These are phyloP conservation scores for Petunia secreta DNA, from an alignment of 257 asterid genomes.

Conservation along the genomic window DNA sequence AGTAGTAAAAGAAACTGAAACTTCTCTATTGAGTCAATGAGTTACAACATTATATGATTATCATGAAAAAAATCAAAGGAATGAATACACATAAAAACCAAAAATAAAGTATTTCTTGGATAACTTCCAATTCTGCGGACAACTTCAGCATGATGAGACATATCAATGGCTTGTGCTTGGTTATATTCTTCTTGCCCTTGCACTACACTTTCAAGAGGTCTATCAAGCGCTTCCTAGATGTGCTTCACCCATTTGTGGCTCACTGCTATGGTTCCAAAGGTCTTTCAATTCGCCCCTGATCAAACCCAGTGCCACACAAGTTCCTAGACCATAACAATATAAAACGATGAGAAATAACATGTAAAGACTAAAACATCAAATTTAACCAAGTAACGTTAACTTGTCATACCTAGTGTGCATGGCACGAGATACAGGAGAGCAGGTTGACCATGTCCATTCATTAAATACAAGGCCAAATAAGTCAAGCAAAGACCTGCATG, in stretches of 20 bases:
- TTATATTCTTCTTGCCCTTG: not conserved
- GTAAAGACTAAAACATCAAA: not conserved
- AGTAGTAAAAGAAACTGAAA: not conserved
- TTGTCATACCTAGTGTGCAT: conserved; percentile 73
- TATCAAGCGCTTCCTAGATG: conserved; percentile 29
- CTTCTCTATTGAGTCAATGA: conserved; percentile 1
- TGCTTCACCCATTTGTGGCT: conserved; percentile 30
- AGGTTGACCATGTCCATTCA: conserved; percentile 96
- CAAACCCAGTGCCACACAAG: conserved; percentile 68
- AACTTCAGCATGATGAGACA: not conserved
- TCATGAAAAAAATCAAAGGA: not conserved
- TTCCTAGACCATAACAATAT: conserved; percentile 48
- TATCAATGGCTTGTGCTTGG: not conserved
- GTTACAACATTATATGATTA: conserved; percentile 18
- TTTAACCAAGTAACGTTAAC: conserved; percentile 16
- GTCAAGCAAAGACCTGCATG: conserved; percentile 76
- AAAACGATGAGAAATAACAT: conserved; percentile 24
- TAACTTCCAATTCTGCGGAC: not conserved
- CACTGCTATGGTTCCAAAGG: conserved; percentile 64
- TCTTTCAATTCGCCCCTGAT: conserved; percentile 72
- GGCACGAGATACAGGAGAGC: conserved; percentile 97
- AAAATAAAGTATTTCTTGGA: conserved; percentile 3
- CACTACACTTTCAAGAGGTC: not conserved
- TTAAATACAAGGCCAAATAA: conserved; percentile 79
- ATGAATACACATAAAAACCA: conserved; percentile 17